Base-by-base conservation (phyloP, 2,329 filamentous ascomycete genomes). In the Ophiostoma australiae region DNA sequence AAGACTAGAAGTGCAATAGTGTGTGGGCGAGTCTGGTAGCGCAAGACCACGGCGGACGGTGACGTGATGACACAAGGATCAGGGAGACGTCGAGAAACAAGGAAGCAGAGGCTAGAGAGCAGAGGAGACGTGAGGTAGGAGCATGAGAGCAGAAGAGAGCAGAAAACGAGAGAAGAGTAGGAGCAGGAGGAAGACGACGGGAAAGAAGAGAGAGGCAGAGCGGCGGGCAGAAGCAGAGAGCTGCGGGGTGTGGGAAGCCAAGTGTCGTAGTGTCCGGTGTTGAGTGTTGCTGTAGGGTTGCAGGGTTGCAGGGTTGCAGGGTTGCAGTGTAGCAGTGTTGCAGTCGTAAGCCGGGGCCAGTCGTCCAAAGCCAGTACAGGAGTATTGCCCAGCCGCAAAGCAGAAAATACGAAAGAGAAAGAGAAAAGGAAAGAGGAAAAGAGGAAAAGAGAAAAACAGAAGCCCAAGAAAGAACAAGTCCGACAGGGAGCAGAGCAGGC, bases 221-320 rank as follows among this genome's bases (percentile, higher is more conserved):
- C n/a, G 6, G 11, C 37, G 11, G 20, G 35, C 41, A 31, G 17
- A 4, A n/a, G 23, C 44, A 39, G 27, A 33, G 35, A 39, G 52
- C 23, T 58, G 58, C 33, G 67, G 41, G 55, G n/a, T 23, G 66
- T 23, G 35, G 23, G 44, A 70, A 70, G 61, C 61, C 27, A 33
- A 65, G 58, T 70, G 63, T 67, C 69, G 67, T 58, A 67, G 48
- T 11, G 65, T 55, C 48, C 55, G 23, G 52, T 20, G 67, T 58
- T 27, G 31, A 23, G 48, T 66, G 55, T 55, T 23, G n/a, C n/a
- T 23, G 20, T 55, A 55, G 48, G 48, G 48, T 55, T 55, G 48
- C n/a, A 55, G 20, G 10, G n/a, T 55, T 55, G 48, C n/a, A 55
- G 48, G 10, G 15, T 55, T 23, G 52, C 15, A 23, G 52, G 23